A percentile compares a stretch with the other conserved stretches of the same genome.
Evolutionary conservation across 2,329 filamentous ascomycete genomes (phyloP).

Genomic region (Furcasterigmium furcatum): DNA sequence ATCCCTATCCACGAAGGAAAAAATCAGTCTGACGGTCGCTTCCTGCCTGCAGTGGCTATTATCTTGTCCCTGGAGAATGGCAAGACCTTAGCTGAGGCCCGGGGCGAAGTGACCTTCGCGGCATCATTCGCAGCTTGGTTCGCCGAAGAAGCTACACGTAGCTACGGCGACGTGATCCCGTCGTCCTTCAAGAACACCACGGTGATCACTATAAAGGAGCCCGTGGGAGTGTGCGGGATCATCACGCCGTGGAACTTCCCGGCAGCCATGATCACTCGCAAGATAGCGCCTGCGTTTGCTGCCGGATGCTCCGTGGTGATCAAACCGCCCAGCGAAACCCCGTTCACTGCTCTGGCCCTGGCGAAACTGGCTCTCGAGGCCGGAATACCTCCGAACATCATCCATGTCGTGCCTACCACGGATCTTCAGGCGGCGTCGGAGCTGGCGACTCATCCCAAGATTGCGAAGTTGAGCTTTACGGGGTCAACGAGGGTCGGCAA

Average conservation of each 20-base stretch:
- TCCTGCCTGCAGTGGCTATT: slow-evolving; percentile 29
- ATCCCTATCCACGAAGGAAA: too few species aligned
- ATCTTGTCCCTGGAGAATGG: slow-evolving; percentile 70
- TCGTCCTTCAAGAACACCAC: slow-evolving; percentile 55
- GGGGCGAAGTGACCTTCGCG: slow-evolving; percentile 56
- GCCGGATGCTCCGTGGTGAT: slow-evolving; percentile 69
- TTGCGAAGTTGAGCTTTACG: slow-evolving; percentile 73
- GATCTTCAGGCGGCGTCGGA: slow-evolving; percentile 12
- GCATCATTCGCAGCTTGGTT: slow-evolving; percentile 63
- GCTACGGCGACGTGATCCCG: slow-evolving; percentile 60
- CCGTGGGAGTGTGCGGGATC: slow-evolving; percentile 64
- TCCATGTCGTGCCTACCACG: slow-evolving; percentile 32
- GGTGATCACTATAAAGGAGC: slow-evolving; percentile 62
- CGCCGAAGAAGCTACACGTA: slow-evolving; percentile 54
- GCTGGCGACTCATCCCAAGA: slow-evolving; percentile 24
- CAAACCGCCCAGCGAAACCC: slow-evolving; percentile 70
- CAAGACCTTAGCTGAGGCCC: slow-evolving; percentile 59
- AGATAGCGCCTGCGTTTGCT: slow-evolving; percentile 51
- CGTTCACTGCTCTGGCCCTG: slow-evolving; percentile 64
- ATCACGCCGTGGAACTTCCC: slow-evolving; percentile 68
- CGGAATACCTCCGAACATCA: slow-evolving; percentile 63
- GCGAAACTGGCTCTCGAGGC: slow-evolving; percentile 62
- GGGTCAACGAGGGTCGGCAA: slow-evolving; percentile 48
- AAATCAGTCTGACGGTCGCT: background rate
- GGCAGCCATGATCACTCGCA: slow-evolving; percentile 45